phyloP scores from a whole-genome alignment of 352 stramenopile species.

The Phytophthora lateralis region DNA sequence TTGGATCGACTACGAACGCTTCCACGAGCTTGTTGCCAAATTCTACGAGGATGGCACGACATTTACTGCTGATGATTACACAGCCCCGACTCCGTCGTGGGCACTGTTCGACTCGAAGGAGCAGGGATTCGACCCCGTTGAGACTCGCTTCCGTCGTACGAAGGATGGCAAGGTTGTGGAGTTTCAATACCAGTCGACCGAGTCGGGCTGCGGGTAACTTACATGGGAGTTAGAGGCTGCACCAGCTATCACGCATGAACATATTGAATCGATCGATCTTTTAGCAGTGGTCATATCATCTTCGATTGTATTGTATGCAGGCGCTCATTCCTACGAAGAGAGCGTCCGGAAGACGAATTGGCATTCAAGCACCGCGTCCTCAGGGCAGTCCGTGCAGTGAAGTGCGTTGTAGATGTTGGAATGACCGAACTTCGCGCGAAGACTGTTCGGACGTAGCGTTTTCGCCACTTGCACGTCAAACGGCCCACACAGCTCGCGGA shows the following conservation, averaged over 20 bases:
- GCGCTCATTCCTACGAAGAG: conserved; percentile 17
- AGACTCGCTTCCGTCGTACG: conserved; percentile 89
- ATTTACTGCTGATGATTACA: conserved; percentile 96
- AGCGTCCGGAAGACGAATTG: conserved; percentile 88
- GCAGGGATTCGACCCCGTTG: conserved; percentile 97
- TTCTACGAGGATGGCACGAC: conserved; percentile 83
- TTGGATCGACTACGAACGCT: conserved; percentile 99
- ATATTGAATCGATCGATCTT: conserved; percentile 25
- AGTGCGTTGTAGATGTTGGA: conserved; percentile 89
- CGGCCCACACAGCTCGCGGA: conserved; percentile 87
- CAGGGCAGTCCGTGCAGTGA: conserved; percentile 92
- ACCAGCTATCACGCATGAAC: neutral
- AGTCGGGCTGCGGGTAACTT: conserved; percentile 81
- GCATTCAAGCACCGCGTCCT: conserved; percentile 91
- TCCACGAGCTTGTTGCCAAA: conserved; percentile 88
- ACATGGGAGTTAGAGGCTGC: conserved; percentile 9
- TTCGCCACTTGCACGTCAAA: conserved; percentile 92
- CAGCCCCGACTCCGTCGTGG: conserved; percentile 94
- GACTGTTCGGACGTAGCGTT: conserved; percentile 76
- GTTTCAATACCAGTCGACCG: conserved; percentile 82
- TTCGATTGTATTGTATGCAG: conserved; percentile 9
- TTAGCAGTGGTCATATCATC: neutral
- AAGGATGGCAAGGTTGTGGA: conserved; percentile 90
- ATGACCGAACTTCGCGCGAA: conserved; percentile 90
- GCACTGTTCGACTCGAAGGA: conserved; percentile 95